These are phyloP conservation scores for Podila epicladia DNA, from an alignment of 192 early-diverging fungal species.

Conservation along the genomic window DNA sequence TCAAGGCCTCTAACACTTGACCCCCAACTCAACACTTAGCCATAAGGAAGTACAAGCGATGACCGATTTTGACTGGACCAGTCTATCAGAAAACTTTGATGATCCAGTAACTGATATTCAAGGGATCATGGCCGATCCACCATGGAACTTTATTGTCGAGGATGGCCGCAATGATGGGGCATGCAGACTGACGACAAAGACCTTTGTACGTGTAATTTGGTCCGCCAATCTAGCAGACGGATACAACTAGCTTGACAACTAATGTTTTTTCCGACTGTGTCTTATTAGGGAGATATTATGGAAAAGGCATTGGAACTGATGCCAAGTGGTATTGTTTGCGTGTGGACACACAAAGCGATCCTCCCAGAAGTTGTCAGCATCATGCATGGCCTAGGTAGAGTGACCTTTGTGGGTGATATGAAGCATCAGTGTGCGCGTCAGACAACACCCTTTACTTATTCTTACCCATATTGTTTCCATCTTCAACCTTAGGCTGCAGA, in stretches of 20 bases:
- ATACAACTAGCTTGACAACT: no score
- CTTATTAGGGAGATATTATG: slow-evolving; percentile 47
- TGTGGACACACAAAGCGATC: slow-evolving; percentile 68
- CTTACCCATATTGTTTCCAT: background rate
- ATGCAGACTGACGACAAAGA: slow-evolving; percentile 43
- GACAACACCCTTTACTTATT: background rate
- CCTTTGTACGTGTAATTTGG: slow-evolving; percentile 35
- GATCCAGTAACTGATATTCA: slow-evolving; percentile 51
- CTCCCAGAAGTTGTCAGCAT: slow-evolving; percentile 62
- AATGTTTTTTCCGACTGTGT: no score
- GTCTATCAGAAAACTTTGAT: slow-evolving; percentile 35
- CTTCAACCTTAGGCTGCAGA: slow-evolving; percentile 49
- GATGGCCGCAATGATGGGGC: slow-evolving; percentile 58
- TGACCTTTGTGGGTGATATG: no score
- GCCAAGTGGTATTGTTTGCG: slow-evolving; percentile 60
- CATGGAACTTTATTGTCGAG: slow-evolving; percentile 64
- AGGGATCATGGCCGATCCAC: slow-evolving; percentile 65
- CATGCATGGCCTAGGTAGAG: slow-evolving; percentile 60
- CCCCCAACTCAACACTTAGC: background rate
- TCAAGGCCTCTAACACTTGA: background rate
- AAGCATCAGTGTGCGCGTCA: no score
- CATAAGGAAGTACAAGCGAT: slow-evolving; percentile 29
- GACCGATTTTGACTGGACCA: slow-evolving; percentile 33
- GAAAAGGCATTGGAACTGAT: slow-evolving; percentile 53
- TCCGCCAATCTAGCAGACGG: no score